A percentile compares a stretch with the other conserved stretches of the same genome.
Conservation (phyloP, 179 eudicot species). For the Corrigiola litoralis region DNA sequence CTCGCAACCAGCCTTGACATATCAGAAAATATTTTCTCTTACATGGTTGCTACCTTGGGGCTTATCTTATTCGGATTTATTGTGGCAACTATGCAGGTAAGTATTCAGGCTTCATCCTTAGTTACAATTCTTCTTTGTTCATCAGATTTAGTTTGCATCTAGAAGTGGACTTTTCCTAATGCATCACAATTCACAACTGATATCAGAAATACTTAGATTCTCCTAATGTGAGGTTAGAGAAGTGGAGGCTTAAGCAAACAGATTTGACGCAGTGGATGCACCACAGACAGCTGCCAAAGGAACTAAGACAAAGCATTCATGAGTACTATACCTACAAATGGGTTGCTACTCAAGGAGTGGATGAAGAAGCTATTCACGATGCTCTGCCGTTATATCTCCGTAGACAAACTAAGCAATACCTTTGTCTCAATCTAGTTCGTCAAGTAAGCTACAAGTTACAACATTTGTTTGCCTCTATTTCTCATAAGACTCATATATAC, state of each 20-base stretch:
- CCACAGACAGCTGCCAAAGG: slow-evolving; percentile 67
- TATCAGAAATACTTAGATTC: slow-evolving; percentile 61
- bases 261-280: slow-evolving; percentile 86
- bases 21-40: slow-evolving; percentile 53
- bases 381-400: slow-evolving; percentile 66
- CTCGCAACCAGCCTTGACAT: slow-evolving; percentile 55
- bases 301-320: slow-evolving; percentile 49
- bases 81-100: slow-evolving; percentile 79
- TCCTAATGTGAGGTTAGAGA: slow-evolving; percentile 50
- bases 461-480: background rate
- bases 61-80: slow-evolving; percentile 58
- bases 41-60: slow-evolving; percentile 47
- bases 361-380: slow-evolving; percentile 51
- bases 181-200: background rate
- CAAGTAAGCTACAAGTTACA: slow-evolving; percentile 35
- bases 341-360: slow-evolving; percentile 71
- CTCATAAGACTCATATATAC: background rate
- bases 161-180: too few species aligned
- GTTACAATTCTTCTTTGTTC: too few species aligned
- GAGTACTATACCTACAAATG: slow-evolving; percentile 62
- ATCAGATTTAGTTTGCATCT: too few species aligned
- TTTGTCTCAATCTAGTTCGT: slow-evolving; percentile 65
- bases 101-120: background rate
- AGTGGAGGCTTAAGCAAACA: slow-evolving; percentile 69
- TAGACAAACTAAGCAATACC: slow-evolving; percentile 67